Conservation (phyloP, 139 green algal genomes). For the Closterium sp. region DNA sequence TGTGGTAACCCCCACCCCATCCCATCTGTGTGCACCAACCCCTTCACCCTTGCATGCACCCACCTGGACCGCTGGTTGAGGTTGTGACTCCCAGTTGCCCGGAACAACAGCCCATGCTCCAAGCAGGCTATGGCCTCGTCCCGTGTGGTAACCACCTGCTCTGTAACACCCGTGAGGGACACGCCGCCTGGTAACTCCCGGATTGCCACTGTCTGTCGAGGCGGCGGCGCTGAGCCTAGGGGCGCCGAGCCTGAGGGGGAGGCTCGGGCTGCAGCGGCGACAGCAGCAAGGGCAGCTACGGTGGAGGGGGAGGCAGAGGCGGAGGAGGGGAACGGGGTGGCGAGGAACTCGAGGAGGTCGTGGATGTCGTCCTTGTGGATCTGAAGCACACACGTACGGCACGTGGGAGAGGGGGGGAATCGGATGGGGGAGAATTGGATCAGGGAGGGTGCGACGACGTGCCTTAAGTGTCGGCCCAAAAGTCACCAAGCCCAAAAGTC, state of each 20-base stretch:
- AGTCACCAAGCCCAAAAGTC: no score
- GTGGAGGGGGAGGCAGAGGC: neutral
- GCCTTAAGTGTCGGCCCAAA: no score
- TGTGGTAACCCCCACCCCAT: constrained; percentile 66
- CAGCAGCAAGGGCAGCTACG: neutral
- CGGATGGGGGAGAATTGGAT: no score
- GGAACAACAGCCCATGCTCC: constrained; percentile 71
- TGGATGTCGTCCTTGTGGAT: constrained; percentile 51
- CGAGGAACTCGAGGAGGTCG: constrained; percentile 41
- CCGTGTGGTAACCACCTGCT: constrained; percentile 68
- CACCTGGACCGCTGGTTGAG: constrained; percentile 83
- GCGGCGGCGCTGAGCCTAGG: neutral
- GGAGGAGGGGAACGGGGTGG: neutral
- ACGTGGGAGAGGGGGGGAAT: no score
- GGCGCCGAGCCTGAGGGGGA: neutral
- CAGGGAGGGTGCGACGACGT: no score
- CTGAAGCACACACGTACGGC: no score
- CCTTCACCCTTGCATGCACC: constrained; percentile 2
- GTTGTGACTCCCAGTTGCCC: constrained; percentile 77
- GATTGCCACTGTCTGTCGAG: constrained; percentile 19
- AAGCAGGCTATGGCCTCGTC: constrained; percentile 81
- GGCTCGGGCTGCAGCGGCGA: neutral
- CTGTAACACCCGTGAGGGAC: constrained; percentile 55
- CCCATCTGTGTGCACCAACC: neutral
- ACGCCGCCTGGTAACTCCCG: constrained; percentile 44